A percentile compares a stretch with the other conserved stretches of the same genome.
Conservation (phyloP, 2,329 filamentous ascomycete genomes). For the Thielaviopsis cerberus region DNA sequence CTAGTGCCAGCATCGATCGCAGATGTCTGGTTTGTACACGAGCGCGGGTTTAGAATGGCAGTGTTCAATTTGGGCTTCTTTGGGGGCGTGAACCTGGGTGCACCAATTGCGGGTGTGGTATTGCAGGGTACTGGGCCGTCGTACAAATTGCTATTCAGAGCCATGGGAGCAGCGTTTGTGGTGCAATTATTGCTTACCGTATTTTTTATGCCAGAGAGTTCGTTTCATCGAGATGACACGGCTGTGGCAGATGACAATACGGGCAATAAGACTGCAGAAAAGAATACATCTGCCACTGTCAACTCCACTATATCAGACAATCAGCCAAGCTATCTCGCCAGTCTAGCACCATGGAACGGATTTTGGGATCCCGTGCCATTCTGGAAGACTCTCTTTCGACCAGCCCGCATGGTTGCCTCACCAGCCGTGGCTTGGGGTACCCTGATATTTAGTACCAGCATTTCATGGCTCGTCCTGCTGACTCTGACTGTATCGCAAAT, state of each 20-base stretch:
- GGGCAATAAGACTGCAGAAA: constrained; percentile 14
- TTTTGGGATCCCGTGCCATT: constrained; percentile 22
- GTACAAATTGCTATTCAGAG: constrained; percentile 19
- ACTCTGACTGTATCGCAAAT: constrained; percentile 20
- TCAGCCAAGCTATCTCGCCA: constrained; percentile 21
- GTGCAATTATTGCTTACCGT: constrained; percentile 21
- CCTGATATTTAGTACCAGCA: constrained; percentile 22
- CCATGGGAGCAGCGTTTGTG: constrained; percentile 24
- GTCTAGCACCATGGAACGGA: constrained; percentile 21
- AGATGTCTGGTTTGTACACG: constrained; percentile 26
- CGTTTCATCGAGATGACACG: constrained; percentile 17
- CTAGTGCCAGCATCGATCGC: constrained; percentile 23
- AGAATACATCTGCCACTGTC: constrained; percentile 17
- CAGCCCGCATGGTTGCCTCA: constrained; percentile 20
- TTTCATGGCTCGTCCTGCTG: constrained; percentile 18
- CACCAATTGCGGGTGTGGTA: constrained; percentile 20
- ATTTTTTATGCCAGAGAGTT: constrained; percentile 26
- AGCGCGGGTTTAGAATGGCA: constrained; percentile 22
- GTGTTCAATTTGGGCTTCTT: constrained; percentile 25
- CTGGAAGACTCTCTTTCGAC: constrained; percentile 20
- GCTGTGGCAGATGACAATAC: constrained; percentile 6
- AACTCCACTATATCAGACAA: constrained; percentile 16
- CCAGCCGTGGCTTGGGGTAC: constrained; percentile 23
- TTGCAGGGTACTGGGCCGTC: constrained; percentile 20
- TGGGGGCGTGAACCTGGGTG: constrained; percentile 24